Evolutionary conservation across 2,329 filamentous ascomycete species (phyloP).

Genomic region (Onygenales sp.): DNA sequence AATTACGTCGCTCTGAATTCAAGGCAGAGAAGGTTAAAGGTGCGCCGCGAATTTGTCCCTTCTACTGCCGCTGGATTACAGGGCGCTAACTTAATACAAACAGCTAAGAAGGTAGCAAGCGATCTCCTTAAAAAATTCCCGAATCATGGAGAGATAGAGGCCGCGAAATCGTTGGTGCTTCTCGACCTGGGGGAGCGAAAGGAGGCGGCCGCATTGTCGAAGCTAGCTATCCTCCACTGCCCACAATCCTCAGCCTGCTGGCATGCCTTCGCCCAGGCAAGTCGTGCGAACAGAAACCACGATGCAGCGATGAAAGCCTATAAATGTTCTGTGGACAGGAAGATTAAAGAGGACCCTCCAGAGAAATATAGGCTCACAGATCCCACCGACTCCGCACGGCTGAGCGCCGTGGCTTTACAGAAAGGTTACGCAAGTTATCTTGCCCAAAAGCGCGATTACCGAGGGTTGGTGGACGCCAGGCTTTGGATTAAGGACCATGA

Average conservation of each 20-base stretch:
- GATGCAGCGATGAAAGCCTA: constrained; percentile 99
- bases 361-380: constrained; percentile 58
- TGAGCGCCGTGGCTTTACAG: constrained; percentile 47
- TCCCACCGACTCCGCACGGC: constrained; percentile 85
- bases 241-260: constrained; percentile 99
- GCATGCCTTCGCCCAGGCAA: constrained; percentile 96
- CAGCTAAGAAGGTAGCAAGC: constrained; percentile 86
- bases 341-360: no score
- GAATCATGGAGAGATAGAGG: constrained; percentile 94
- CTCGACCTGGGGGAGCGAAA: constrained; percentile 86
- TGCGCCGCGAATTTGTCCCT: constrained; percentile 20
- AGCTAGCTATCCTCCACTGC: constrained; percentile 83
- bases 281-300: constrained; percentile 91
- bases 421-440: no score
- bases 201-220: constrained; percentile 88
- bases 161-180: constrained; percentile 97
- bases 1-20: not conserved
- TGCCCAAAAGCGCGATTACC: constrained; percentile 91
- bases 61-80: not conserved
- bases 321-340: constrained; percentile 65
- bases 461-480: constrained; percentile 81
- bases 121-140: constrained; percentile 92
- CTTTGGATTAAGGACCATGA: constrained; percentile 51
- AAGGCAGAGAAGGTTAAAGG: constrained; percentile 39
- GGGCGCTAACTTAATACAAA: constrained; percentile 17